Conservation (phyloP, 1,284 basidiomycete genomes). For the Marasmius fiardii region DNA sequence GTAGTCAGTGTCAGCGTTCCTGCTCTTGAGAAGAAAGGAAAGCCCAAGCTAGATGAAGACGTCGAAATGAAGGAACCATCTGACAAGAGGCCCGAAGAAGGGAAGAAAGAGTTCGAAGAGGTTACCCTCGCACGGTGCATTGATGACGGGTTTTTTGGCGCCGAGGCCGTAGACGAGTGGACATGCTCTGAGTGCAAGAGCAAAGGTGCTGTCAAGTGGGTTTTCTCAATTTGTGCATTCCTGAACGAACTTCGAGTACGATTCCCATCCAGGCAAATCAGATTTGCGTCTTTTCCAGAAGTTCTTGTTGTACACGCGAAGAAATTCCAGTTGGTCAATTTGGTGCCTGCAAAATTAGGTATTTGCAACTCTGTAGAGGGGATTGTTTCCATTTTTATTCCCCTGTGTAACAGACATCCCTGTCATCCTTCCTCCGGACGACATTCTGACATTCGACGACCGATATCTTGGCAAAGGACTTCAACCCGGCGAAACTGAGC, state of each 20-base stretch:
- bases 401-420: slow-evolving; percentile 68
- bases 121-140: slow-evolving; percentile 73
- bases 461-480: slow-evolving; percentile 72
- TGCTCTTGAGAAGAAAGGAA: slow-evolving; percentile 45
- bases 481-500: slow-evolving; percentile 69
- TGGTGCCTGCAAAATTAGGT: slow-evolving; percentile 96
- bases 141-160: slow-evolving; percentile 52
- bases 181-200: slow-evolving; percentile 43
- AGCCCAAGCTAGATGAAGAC: neutral
- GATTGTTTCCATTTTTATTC: neutral
- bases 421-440: slow-evolving; percentile 64
- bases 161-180: slow-evolving; percentile 74
- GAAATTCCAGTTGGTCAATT: slow-evolving; percentile 95
- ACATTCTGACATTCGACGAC: slow-evolving; percentile 61
- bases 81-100: slow-evolving; percentile 30
- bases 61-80: slow-evolving; percentile 33
- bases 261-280: slow-evolving; percentile 49
- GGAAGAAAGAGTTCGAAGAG: slow-evolving; percentile 65
- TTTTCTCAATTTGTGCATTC: slow-evolving; percentile 2
- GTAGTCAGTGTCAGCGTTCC: slow-evolving; percentile 81
- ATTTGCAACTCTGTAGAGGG: slow-evolving; percentile 19
- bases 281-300: slow-evolving; percentile 86
- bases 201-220: slow-evolving; percentile 43
- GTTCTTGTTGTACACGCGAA: slow-evolving; percentile 89
- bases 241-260: neutral